A percentile compares a stretch with the other conserved stretches of the same genome.
Conservation (phyloP, 352 stramenopile species). For the Pythium aristosporum region DNA sequence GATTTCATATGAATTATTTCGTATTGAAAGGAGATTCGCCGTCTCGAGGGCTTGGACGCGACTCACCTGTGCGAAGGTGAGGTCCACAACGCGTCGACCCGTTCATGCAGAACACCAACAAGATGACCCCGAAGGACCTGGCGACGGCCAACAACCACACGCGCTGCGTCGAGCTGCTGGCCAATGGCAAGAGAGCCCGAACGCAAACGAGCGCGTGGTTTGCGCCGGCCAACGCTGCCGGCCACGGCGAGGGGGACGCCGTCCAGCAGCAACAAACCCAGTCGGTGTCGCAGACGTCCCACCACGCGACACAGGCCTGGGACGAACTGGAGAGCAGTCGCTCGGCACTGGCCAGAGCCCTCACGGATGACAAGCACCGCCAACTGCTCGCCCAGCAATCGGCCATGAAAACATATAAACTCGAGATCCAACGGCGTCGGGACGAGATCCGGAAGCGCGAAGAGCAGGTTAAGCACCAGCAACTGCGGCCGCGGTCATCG, state of each 20-base stretch:
- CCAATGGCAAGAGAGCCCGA: slow-evolving; percentile 41
- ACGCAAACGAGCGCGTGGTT: slow-evolving; percentile 49
- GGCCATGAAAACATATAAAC: slow-evolving; percentile 35
- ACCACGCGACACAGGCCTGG: slow-evolving; percentile 56
- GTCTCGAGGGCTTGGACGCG: slow-evolving; percentile 36
- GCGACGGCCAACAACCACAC: slow-evolving; percentile 57
- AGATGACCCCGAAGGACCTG: slow-evolving; percentile 47
- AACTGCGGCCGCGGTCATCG: slow-evolving; percentile 57
- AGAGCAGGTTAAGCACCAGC: slow-evolving; percentile 52
- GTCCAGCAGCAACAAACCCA: slow-evolving; percentile 54
- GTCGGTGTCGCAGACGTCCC: slow-evolving; percentile 44
- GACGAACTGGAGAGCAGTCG: slow-evolving; percentile 51
- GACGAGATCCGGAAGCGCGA: slow-evolving; percentile 60
- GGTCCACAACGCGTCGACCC: slow-evolving; percentile 55
- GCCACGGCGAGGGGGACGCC: slow-evolving; percentile 26
- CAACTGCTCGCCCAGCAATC: slow-evolving; percentile 36
- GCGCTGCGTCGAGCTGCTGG: slow-evolving; percentile 53
- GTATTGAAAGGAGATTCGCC: too few species aligned
- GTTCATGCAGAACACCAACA: slow-evolving; percentile 25
- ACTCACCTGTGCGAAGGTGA: slow-evolving; percentile 57
- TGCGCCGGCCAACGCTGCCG: slow-evolving; percentile 47
- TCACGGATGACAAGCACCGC: slow-evolving; percentile 43
- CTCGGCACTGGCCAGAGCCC: slow-evolving; percentile 36
- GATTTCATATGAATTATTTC: too few species aligned
- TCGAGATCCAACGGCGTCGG: slow-evolving; percentile 43